Percentiles rank a stretch among this genome's conserved stretches.
These are phyloP conservation scores for Peterozyma toletana DNA, from an alignment of 805 yeast species.

Conservation along the genomic window DNA sequence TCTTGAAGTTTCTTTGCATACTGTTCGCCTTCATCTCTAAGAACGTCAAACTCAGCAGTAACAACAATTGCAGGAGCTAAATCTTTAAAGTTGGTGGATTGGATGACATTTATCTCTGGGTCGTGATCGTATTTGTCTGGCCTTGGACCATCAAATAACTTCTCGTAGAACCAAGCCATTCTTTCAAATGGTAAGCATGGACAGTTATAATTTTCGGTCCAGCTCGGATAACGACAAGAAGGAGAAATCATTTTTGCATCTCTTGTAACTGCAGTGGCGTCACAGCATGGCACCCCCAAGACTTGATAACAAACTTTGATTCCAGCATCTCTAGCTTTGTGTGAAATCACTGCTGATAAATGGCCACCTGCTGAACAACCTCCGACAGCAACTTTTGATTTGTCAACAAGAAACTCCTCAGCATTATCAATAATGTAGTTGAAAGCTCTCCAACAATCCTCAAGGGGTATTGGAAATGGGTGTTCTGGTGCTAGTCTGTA, in stretches of 20 bases:
- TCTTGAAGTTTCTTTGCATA: conserved; percentile 29
- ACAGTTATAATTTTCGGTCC: conserved; percentile 29
- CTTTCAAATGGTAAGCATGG: conserved; percentile 37
- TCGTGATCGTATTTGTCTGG: conserved; percentile 19
- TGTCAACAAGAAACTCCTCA: conserved; percentile 20
- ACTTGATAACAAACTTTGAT: conserved; percentile 30
- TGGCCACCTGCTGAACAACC: conserved; percentile 43
- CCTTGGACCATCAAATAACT: conserved; percentile 29
- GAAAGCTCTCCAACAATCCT: conserved; percentile 33
- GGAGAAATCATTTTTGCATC: conserved; percentile 1
- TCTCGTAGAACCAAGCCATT: conserved; percentile 40
- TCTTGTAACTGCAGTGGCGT: conserved; percentile 25
- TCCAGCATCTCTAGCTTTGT: conserved; percentile 22
- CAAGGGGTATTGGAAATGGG: conserved; percentile 40
- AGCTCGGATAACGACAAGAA: conserved; percentile 25
- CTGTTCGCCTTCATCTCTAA: conserved; percentile 35
- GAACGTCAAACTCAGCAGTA: conserved; percentile 36
- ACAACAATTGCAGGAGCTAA: conserved; percentile 34
- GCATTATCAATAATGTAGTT: conserved; percentile 18
- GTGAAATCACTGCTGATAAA: conserved; percentile 20
- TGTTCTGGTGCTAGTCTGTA: conserved; percentile 43
- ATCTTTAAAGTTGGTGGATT: conserved; percentile 27
- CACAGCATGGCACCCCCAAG: conserved; percentile 36
- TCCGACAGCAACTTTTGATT: conserved; percentile 28
- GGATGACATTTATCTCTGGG: conserved; percentile 26